Base-by-base conservation (phyloP, 2,329 filamentous ascomycete genomes). In the Fusarium bulbicola region DNA sequence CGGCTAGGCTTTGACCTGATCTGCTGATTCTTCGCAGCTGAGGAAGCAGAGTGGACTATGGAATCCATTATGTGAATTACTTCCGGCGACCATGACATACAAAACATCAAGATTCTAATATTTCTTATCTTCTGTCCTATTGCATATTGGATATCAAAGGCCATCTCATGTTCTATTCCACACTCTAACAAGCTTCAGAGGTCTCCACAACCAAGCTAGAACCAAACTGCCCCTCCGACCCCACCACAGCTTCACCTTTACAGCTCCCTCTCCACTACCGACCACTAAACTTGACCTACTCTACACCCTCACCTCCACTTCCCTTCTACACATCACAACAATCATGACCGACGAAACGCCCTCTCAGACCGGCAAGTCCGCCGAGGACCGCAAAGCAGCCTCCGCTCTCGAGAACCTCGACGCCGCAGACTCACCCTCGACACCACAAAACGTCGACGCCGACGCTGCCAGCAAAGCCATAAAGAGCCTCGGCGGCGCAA, bases 341-440 rank as follows among this genome's bases (percentile, higher is more conserved):
- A 84, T 86, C 50, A 88, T 86, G 68, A 89, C 91, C 64, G 88
- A 90, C 69, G 88, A 90, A 75, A 68, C 70, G 30, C 82, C 86
- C 74, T 81, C 82, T 39, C 73, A 81, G 37, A 82, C 84, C 63
- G 87, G 88, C 78, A 92, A 91, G 82, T 90, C 88, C 46, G 92
- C 92, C 78, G 92, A 94, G 82, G 92, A 94, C 83, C 91, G 92
- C 82, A 94, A 94, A 82, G 92, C 92, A 50, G 92, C 92, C 45
- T 91, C 91, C 12, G 93, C 92, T 36, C 89, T 95, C 67, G 92
- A 91, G 53, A 89, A 87, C 69, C 90, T 95, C 74, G 92, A 94
- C 79, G 81, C 84, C 43, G 80, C 84, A 47, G 80, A 82, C 42
- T 85, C 84, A 65, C 84, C 80, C 39, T 78, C 81, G 24, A 78